Evolutionary conservation across 1,284 basidiomycete species (phyloP).

Genomic region (Cutaneotrichosporon sp.): DNA sequence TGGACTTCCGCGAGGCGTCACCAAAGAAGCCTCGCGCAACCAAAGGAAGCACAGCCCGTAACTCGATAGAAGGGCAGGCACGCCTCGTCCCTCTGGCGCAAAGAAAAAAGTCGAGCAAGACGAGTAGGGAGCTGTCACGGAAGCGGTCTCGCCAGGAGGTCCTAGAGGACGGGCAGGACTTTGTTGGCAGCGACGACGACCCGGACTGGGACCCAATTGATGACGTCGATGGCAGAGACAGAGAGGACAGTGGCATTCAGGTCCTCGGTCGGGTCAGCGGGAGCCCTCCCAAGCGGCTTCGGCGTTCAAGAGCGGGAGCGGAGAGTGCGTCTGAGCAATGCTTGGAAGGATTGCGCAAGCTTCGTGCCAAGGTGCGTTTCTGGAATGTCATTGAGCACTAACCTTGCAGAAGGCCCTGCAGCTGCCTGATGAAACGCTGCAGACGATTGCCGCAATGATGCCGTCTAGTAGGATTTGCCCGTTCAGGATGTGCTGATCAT

Average conservation of each 20-base stretch:
- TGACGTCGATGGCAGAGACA: conserved; percentile 51
- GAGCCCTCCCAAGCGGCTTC: neutral
- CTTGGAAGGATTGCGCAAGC: conserved; percentile 5
- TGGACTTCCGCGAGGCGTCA: conserved; percentile 38
- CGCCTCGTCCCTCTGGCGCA: conserved; percentile 30
- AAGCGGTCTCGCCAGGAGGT: conserved; percentile 40
- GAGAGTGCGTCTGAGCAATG: conserved; percentile 13
- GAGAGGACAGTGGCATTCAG: neutral
- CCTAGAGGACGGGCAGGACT: conserved; percentile 33
- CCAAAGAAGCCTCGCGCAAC: conserved; percentile 18
- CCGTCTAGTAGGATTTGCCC: conserved; percentile 39
- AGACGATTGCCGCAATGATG: conserved; percentile 45
- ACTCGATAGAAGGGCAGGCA: conserved; percentile 16
- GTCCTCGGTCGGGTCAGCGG: neutral
- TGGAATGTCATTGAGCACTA: neutral
- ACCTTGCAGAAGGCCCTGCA: neutral
- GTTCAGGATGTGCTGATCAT: neutral
- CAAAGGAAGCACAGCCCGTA: conserved; percentile 4
- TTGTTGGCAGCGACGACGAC: conserved; percentile 38
- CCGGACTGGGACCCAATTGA: conserved; percentile 32
- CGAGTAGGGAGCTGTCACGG: conserved; percentile 26
- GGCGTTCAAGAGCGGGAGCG: neutral
- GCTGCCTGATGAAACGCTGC: conserved; percentile 32
- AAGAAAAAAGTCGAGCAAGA: conserved; percentile 13
- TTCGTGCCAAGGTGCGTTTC: conserved; percentile 16